Conservation (phyloP, 306 rosid species). For the Gastrolobium villosum region DNA sequence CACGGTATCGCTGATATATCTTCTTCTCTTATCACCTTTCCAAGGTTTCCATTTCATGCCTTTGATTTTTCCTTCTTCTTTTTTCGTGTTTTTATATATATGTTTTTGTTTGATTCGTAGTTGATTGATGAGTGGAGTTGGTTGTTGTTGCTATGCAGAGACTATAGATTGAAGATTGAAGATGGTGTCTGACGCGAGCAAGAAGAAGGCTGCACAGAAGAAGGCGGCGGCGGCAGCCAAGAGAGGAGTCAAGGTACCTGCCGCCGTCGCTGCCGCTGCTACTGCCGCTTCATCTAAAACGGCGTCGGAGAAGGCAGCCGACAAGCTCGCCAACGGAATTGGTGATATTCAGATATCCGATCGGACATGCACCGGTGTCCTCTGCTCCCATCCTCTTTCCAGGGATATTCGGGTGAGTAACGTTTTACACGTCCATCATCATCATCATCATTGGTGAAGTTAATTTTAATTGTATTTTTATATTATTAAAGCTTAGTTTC, state of each 20-base stretch:
- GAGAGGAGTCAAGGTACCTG: conserved; percentile 83
- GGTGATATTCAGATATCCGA: conserved; percentile 78
- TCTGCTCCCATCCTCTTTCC: conserved; percentile 96
- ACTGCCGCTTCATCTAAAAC: conserved; percentile 66
- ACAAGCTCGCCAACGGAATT: conserved; percentile 72
- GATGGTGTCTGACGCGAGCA: conserved; percentile 99
- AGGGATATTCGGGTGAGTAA: conserved; percentile 88
- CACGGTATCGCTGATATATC: not conserved
- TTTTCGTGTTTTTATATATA: not conserved
- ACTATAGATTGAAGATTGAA: conserved; percentile 41
- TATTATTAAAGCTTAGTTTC: not conserved
- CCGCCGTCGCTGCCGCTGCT: conserved; percentile 50
- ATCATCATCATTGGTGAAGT: not conserved
- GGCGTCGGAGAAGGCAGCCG: conserved; percentile 62
- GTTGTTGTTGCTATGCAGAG: conserved; percentile 22
- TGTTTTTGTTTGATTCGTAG: not conserved
- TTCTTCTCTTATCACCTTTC: not conserved
- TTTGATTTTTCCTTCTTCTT: not conserved
- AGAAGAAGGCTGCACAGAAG: conserved; percentile 99
- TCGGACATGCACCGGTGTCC: conserved; percentile 97
- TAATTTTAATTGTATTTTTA: not conserved
- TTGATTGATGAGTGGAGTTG: not conserved
- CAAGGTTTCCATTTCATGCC: conserved; percentile 27
- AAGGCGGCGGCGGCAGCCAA: conserved; percentile 98
- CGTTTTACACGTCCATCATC: not conserved